A percentile compares a stretch with the other conserved stretches of the same genome.
phyloP scores from a whole-genome alignment of 805 yeast genomes.

The Starmerella asiatica region DNA sequence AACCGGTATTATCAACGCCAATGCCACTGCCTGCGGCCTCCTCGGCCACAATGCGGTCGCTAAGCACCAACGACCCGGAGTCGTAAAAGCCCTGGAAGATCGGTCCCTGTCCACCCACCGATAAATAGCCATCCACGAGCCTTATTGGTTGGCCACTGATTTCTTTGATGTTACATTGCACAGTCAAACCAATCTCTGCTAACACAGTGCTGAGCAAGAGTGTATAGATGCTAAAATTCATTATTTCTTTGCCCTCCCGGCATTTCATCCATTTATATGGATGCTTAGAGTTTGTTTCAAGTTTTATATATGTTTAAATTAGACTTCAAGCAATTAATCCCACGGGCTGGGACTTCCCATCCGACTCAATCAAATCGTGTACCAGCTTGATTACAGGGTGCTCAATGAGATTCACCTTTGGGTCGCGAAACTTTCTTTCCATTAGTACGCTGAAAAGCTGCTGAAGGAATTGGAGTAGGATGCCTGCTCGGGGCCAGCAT shows the following conservation, averaged over 20 bases:
- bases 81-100: slow-evolving; percentile 13
- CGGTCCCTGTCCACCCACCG: slow-evolving; percentile 14
- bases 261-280: no score
- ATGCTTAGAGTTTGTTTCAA: not conserved
- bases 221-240: no score
- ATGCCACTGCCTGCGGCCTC: slow-evolving; percentile 15
- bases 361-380: slow-evolving; percentile 24
- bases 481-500: slow-evolving; percentile 92
- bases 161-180: slow-evolving; percentile 7
- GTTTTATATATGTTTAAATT: not conserved
- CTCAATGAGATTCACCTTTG: slow-evolving; percentile 25
- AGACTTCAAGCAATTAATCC: slow-evolving; percentile 10
- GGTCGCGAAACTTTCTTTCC: slow-evolving; percentile 44
- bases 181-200: slow-evolving; percentile 16
- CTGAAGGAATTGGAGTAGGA: slow-evolving; percentile 59
- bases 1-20: slow-evolving; percentile 8
- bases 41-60: slow-evolving; percentile 14
- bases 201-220: not conserved
- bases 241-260: no score
- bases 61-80: slow-evolving; percentile 11
- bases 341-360: slow-evolving; percentile 19
- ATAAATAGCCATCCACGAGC: slow-evolving; percentile 12
- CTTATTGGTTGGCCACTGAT: slow-evolving; percentile 15
- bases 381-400: slow-evolving; percentile 25
- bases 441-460: slow-evolving; percentile 53